Percentiles rank a stretch among this genome's conserved stretches.
Conservation (phyloP, 1,284 basidiomycete species). For the Fomitopsis schrenkii region DNA sequence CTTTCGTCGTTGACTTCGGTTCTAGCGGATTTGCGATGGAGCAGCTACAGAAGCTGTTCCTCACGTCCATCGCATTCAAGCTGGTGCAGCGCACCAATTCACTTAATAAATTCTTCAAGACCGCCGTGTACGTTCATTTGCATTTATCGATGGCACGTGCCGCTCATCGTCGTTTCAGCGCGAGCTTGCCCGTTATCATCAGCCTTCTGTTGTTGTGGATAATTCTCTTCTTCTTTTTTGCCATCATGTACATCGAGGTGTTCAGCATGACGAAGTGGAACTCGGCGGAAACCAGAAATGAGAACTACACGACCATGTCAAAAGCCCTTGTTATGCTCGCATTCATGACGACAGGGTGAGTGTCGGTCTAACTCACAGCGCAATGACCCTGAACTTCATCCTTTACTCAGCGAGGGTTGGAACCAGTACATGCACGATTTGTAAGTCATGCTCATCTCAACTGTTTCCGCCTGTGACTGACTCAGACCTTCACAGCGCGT, state of each 20-base stretch:
- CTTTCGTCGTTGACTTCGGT: constrained; percentile 69
- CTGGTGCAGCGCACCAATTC: constrained; percentile 87
- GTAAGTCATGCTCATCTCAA: constrained; percentile 40
- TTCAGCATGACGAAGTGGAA: constrained; percentile 93
- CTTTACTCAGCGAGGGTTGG: constrained; percentile 74
- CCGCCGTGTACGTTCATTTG: constrained; percentile 68
- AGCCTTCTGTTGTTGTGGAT: constrained; percentile 90
- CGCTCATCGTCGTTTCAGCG: constrained; percentile 38
- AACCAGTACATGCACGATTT: constrained; percentile 96
- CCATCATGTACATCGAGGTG: constrained; percentile 87
- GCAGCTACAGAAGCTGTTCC: constrained; percentile 92
- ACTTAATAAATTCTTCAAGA: constrained; percentile 96
- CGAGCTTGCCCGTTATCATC: constrained; percentile 85
- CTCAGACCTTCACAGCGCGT: constrained; percentile 41
- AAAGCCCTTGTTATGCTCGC: constrained; percentile 84
- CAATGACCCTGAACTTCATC: not conserved
- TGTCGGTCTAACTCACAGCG: not conserved
- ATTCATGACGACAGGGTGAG: constrained; percentile 73
- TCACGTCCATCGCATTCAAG: constrained; percentile 93
- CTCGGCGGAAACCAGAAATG: constrained; percentile 63
- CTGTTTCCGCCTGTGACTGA: not conserved
- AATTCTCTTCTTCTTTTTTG: constrained; percentile 90
- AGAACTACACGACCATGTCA: constrained; percentile 83
- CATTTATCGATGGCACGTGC: not conserved
- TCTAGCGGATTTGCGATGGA: constrained; percentile 46